Evolutionary conservation across 805 yeast species (phyloP), one percentile per base, ranked within the genome.

Genomic region (Monosporozyma unispora): DNA sequence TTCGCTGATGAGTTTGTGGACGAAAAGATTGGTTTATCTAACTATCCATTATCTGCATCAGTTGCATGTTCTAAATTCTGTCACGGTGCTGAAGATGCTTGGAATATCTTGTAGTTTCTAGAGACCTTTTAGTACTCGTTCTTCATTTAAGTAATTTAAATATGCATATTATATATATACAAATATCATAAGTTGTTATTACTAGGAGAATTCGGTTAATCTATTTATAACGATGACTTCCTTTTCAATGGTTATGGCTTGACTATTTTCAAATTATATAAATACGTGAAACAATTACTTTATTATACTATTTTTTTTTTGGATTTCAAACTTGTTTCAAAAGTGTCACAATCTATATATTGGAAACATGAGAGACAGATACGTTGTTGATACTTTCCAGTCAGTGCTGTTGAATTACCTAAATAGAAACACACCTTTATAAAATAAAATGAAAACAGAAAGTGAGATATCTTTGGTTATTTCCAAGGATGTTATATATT

Each of bases 51-150:
- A 54, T 86, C 96, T 48, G 99, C 99, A 2, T 89, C 97, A 11
- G 97, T 93, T 50, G 98, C 99, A 4, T 93, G 98, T 69, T 86
- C 96, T 55, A 93, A 93, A 70, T 89, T 93, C 73, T 91, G 98
- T 68, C 98, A 93, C 64, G 99, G 99, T 46, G 88, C 96, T 63
- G 99, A 93, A 72, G 99, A 93, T 69, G 95, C 95, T 25, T 93
- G 99, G 98, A 82, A 81, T 44, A 90, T 93, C 60, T 59, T 64
- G 50, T 67, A 62, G 50, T 44, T 18, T 29, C 4, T 12, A 5
- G 4, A 29, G 33, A 29, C 33, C 10, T 14, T 39, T 16, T 10
- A 12, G 14, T 12, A 10, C 19, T 5, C 16, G 35, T 5, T 31
- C 35, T 31, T 31, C 35, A 31, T 31, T 31, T 2, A 31, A 31